Percentiles rank a stretch among this genome's conserved stretches.
Evolutionary conservation across 164 flowering plant species (phyloP).

Genomic region (Tetrastigma voinierianum): DNA sequence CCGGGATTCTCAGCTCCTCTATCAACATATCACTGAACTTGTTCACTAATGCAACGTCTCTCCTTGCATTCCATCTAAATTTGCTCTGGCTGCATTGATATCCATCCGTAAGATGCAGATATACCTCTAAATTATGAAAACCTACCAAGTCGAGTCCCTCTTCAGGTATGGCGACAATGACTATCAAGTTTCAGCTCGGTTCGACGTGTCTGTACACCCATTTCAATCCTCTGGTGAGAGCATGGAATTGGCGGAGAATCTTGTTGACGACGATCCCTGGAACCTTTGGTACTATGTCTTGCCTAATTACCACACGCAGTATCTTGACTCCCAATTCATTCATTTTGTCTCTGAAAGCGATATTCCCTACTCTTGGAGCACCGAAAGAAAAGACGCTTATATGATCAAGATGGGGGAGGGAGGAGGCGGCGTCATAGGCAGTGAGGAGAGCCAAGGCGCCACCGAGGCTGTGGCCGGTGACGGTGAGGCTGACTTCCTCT

Average conservation of each 20-base stretch:
- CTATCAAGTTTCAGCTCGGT: constrained; percentile 46
- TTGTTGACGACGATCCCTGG: constrained; percentile 53
- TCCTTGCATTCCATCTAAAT: constrained; percentile 33
- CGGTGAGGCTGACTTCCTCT: constrained; percentile 59
- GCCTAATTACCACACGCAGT: constrained; percentile 38
- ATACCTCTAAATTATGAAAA: constrained; percentile 49
- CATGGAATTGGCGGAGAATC: constrained; percentile 29
- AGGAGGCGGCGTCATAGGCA: constrained; percentile 44
- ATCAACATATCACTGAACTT: constrained; percentile 30
- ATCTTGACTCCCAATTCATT: constrained; percentile 41
- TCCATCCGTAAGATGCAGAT: constrained; percentile 64
- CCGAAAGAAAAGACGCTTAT: constrained; percentile 62
- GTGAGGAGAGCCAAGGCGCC: constrained; percentile 64
- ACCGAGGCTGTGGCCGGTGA: constrained; percentile 76
- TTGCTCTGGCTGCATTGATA: constrained; percentile 8
- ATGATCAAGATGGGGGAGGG: constrained; percentile 27
- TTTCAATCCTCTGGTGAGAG: constrained; percentile 26
- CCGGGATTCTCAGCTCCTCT: constrained; percentile 33
- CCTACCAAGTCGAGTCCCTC: constrained; percentile 28
- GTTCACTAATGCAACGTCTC: constrained; percentile 53
- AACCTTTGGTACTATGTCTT: constrained; percentile 50
- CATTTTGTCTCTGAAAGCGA: constrained; percentile 31
- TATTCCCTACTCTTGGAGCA: constrained; percentile 66
- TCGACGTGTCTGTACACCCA: constrained; percentile 60
- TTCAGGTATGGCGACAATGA: constrained; percentile 43